phyloP scores from a whole-genome alignment of 257 asterid genomes.

The Scutellaria minor region DNA sequence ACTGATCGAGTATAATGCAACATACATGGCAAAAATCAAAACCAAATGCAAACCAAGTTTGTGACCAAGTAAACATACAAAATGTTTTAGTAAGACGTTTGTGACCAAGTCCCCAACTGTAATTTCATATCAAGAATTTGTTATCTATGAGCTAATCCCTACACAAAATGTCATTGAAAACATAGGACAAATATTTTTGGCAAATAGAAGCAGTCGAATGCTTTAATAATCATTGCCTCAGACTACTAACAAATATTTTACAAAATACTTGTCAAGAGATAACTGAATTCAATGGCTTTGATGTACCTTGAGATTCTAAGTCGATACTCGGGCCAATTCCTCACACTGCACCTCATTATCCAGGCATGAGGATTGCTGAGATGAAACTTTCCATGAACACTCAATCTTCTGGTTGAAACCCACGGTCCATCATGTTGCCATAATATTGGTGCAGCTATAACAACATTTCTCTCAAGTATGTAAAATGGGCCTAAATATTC shows the following conservation, averaged over 20 bases:
- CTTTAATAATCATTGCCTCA: too few species aligned
- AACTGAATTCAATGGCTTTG: not conserved
- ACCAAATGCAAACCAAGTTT: too few species aligned
- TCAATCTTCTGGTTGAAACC: conserved; percentile 1
- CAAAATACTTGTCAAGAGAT: not conserved
- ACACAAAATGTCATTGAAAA: too few species aligned
- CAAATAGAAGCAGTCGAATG: too few species aligned
- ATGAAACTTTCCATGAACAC: not conserved
- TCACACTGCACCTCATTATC: not conserved
- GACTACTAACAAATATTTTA: not conserved
- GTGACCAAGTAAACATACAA: too few species aligned
- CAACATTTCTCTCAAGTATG: conserved; percentile 12
- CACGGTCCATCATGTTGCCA: not conserved
- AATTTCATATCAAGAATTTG: too few species aligned
- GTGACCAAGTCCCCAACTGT: too few species aligned
- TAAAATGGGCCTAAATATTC: not conserved
- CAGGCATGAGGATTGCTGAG: not conserved
- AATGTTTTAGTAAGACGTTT: too few species aligned
- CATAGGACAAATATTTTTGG: too few species aligned
- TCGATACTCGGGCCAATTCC: not conserved
- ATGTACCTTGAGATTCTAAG: conserved; percentile 1
- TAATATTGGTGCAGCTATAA: not conserved
- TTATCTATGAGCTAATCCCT: too few species aligned
- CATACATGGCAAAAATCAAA: too few species aligned
- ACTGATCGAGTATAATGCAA: too few species aligned